Evolutionary conservation across 768 basidiomycete genomes (phyloP), one percentile per base, ranked within the genome.

Genomic region (Amanita brunnescens): DNA sequence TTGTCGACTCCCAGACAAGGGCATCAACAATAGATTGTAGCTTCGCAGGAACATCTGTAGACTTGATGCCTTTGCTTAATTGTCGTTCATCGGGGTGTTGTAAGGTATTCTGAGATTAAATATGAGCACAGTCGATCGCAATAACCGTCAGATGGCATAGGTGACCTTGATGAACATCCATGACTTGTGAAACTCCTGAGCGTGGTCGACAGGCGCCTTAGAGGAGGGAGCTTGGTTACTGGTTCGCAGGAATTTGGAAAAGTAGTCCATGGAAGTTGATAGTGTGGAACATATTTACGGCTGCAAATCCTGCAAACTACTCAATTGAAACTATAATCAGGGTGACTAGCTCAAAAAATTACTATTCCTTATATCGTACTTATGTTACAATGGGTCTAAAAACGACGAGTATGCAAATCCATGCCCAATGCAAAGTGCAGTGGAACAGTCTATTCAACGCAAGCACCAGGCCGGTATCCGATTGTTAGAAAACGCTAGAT

Each of bases 31-130:
- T 85, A 4, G 81, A 79, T 58, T 81, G 76, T 16, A 95, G 71
- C 57, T 82, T 79, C 21, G 68, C 71, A 6, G 93, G 91, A 0
- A 94, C 91, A 63, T 81, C 77, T 2, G 94, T 96, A 9, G 82
- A 81, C 47, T 70, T 69, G 59, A 94, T 93, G 12, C 94, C 91
- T 62, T 77, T 80, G 10, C 80, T 71, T 33, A 96, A 65, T 64
- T 94, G 91, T 35, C 92, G 77, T 70, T 96, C 92, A 66, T 96
- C 91, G 0, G 93, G 92, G 62, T 87, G 76, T 43, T 79, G 68
- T n/a, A 96, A 77, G 4, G 88, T 93, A 57, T 80, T 80, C 92
- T 94, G 57, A 26, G 30, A 10, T 41, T 4, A 23, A n/a, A 39
- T 18, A n/a, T 35, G 30, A 10, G 33, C 12, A 34, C n/a, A 34